Base-by-base conservation (phyloP, 768 basidiomycete genomes). In the Suillus brevipes region DNA sequence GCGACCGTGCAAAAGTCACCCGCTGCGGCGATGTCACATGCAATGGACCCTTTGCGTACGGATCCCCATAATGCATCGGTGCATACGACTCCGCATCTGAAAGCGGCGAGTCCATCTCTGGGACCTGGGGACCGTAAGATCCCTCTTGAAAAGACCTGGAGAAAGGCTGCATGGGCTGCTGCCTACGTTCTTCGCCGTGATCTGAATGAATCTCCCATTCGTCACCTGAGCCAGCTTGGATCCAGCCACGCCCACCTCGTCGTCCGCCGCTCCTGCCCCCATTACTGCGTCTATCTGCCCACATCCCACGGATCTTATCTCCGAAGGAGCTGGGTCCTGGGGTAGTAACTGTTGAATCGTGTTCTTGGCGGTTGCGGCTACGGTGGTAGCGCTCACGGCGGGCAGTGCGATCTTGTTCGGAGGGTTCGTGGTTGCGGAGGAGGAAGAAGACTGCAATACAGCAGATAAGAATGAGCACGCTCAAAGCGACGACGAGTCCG, bases 401-500 rank as follows among this genome's bases (percentile, higher is more conserved):
- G 4, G 70, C 69, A 12, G 75, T 72, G 13, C 80, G 80, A 20
- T 82, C 78, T 65, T 76, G 76, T 36, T 81, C 77, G 42, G 77
- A 78, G 34, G 80, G 80, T 43, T 79, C 78, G 71, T 85, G 79
- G 58, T 84, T 74, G 49, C 84, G 82, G 20, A 90, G 77, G 42
- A 91, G 83, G 68, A 83, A 81, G 72, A 83, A 82, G 45, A 88
- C 83, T 42, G 82, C 87, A 18, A 78, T 74, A 71, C 82, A 85
- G 58, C 84, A 82, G 37, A 79, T 70, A 64, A 88, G 67, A 72
- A 90, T 84, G 62, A 91, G 76, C 64, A 84, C 67, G 63, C 79
- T 77, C 49, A 91, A 81, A 53, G 78, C 73, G 43, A 89, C 83
- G 47, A 91, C 79, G 45, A 91, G 75, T 4, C 77, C 85, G 67